Percentiles rank a stretch among this genome's conserved stretches.
These are phyloP conservation scores for Irpex sp. DNA, from an alignment of 1,284 basidiomycete genomes.

Conservation along the genomic window DNA sequence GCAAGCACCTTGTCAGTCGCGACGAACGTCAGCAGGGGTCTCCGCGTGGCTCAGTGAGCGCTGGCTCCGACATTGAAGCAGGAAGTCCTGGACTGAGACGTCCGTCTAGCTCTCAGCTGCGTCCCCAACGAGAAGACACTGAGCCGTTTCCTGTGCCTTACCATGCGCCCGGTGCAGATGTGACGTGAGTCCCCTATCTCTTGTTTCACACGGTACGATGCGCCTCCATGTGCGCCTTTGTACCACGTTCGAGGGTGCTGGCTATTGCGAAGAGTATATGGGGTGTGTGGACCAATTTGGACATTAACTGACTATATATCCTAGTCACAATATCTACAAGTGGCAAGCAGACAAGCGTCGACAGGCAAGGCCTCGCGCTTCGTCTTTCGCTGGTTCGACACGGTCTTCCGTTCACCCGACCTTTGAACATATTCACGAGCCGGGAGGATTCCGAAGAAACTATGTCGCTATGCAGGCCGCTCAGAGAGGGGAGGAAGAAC, in stretches of 20 bases:
- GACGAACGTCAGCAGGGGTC: slow-evolving; percentile 46
- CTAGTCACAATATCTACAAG: slow-evolving; percentile 89
- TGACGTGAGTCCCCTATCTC: slow-evolving; percentile 65
- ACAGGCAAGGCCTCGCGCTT: slow-evolving; percentile 54
- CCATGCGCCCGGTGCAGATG: slow-evolving; percentile 79
- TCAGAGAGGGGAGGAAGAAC: slow-evolving; percentile 60
- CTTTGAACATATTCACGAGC: slow-evolving; percentile 87
- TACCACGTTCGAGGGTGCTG: neutral
- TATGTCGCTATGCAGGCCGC: slow-evolving; percentile 71
- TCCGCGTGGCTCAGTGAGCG: slow-evolving; percentile 21
- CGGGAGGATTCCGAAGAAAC: slow-evolving; percentile 88
- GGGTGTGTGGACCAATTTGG: too few species aligned
- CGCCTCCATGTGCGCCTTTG: slow-evolving; percentile 4
- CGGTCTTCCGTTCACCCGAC: slow-evolving; percentile 53
- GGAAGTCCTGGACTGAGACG: slow-evolving; percentile 21
- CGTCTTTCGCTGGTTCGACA: slow-evolving; percentile 65
- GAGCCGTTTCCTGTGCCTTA: slow-evolving; percentile 82
- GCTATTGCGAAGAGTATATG: neutral
- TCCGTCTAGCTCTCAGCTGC: slow-evolving; percentile 30
- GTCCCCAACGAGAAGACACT: slow-evolving; percentile 38
- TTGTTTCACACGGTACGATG: neutral
- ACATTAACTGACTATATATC: too few species aligned
- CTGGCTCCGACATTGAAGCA: slow-evolving; percentile 20
- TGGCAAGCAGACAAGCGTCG: slow-evolving; percentile 79
- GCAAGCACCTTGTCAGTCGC: slow-evolving; percentile 74